These are phyloP conservation scores for Fagus crenata DNA, from an alignment of 306 rosid genomes.

Conservation along the genomic window DNA sequence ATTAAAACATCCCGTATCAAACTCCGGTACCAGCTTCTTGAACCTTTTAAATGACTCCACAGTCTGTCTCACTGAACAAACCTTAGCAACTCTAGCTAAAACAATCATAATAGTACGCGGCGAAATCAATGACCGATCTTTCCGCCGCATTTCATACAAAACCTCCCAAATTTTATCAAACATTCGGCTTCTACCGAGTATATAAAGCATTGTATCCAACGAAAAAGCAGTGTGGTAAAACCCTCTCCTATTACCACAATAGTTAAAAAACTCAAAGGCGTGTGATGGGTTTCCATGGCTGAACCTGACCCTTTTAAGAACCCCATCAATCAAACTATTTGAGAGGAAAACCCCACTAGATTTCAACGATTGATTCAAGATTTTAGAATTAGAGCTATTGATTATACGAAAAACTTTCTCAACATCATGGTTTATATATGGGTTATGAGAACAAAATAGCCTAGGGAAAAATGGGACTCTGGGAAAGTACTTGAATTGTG, in stretches of 20 bases:
- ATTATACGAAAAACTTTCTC: constrained; percentile 50
- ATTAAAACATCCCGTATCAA: constrained; percentile 61
- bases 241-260: constrained; percentile 63
- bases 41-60: constrained; percentile 77
- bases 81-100: constrained; percentile 71
- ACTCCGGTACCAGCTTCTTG: constrained; percentile 62
- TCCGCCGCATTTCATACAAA: constrained; percentile 41
- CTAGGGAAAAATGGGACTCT: constrained; percentile 23
- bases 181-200: constrained; percentile 73
- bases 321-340: constrained; percentile 66
- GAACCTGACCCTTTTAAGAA: constrained; percentile 75
- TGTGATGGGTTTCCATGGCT: constrained; percentile 77
- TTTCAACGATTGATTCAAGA: constrained; percentile 51
- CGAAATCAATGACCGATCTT: constrained; percentile 55
- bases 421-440: constrained; percentile 37
- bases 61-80: constrained; percentile 75
- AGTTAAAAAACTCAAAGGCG: constrained; percentile 67
- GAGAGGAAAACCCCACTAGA: constrained; percentile 68
- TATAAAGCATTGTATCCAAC: constrained; percentile 76
- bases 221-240: constrained; percentile 71
- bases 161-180: constrained; percentile 59
- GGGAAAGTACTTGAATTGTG: constrained; percentile 28
- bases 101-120: constrained; percentile 73
- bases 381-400: constrained; percentile 37
- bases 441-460: constrained; percentile 34